Base-by-base conservation (phyloP, 345 rosid species). In the Raphanus raphanistrum region DNA sequence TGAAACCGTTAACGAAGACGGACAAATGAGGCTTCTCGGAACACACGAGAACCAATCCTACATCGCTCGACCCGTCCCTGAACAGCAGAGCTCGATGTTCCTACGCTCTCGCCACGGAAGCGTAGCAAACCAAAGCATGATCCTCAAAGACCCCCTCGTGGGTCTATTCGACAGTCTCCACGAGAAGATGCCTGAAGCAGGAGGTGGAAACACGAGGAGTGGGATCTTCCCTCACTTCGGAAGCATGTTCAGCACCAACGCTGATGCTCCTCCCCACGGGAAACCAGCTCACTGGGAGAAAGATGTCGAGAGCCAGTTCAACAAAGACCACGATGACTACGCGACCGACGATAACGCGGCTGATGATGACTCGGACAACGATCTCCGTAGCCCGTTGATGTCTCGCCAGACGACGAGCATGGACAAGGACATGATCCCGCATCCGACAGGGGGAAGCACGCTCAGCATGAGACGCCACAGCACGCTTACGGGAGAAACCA, bases 61-160 rank as follows among this genome's bases (percentile, higher is more conserved):
- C 93, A 78, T 92, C 45, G 99, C 97, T 58, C 85, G 82, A 67
- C 99, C 96, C 35, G 93, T 89, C n/a, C 79, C 94, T 0, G 98
- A 92, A 76, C 95, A 91, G 73, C 93, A 86, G 75, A 90, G 99
- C 76, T 88, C 91, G 35, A 81, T 90, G 17, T 82, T 55, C 0
- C 80, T 92, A 55, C 88, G 81, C 29, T 92, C 99, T 58, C 94
- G 93, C 21, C 96, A 91, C 6, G 99, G 98, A 78, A 95, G 90
- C 86, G 73, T 89, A 82, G 93, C 83, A 31, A 90, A 81, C 75
- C 88, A 88, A 78, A 89, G 84, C 64, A 48, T 88, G 82, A 82
- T 87, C 70, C 89, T 91, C 8, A 90, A 91, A 90, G 99, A 95
- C 81, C 99, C 97, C 8, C 91, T 95, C 11, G 99, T 95, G 72